A percentile compares a stretch with the other conserved stretches of the same genome.
Conservation (phyloP, 2,329 filamentous ascomycete species). For the Pseudopyricularia javanii region DNA sequence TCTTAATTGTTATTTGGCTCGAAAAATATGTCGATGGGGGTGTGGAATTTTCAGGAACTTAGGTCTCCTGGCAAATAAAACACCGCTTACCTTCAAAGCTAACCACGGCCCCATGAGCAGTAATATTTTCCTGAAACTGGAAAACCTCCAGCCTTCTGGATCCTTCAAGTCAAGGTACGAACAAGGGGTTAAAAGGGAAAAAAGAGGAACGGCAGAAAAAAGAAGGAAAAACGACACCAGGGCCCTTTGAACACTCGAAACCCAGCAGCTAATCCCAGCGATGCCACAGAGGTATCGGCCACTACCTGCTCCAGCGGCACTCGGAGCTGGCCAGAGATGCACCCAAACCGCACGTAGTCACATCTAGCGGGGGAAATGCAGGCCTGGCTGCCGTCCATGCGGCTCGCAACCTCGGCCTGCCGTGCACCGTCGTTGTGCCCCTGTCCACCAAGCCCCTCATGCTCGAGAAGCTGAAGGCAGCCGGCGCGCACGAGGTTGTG, state of each 20-base stretch:
- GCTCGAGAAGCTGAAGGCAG: constrained; percentile 51
- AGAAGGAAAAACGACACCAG: not conserved
- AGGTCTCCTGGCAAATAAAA: too few species aligned
- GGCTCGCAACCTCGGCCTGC: constrained; percentile 45
- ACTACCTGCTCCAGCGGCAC: constrained; percentile 61
- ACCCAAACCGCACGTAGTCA: not conserved
- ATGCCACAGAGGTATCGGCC: constrained; percentile 19
- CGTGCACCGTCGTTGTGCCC: constrained; percentile 63
- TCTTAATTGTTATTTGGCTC: not conserved
- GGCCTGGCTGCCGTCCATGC: constrained; percentile 67
- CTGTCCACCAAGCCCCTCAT: constrained; percentile 51
- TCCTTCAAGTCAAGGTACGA: constrained; percentile 67
- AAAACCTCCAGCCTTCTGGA: constrained; percentile 68
- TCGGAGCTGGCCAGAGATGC: constrained; percentile 33
- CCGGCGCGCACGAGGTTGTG: constrained; percentile 51
- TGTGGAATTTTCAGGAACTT: too few species aligned
- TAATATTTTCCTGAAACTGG: constrained; percentile 72
- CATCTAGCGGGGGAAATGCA: constrained; percentile 38
- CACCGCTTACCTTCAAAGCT: not conserved
- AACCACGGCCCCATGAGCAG: constrained; percentile 18
- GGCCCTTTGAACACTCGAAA: not conserved
- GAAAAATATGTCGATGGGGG: too few species aligned
- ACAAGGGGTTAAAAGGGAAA: too few species aligned
- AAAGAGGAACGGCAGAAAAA: too few species aligned
- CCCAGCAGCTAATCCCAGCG: constrained; percentile 6